Evolutionary conservation across 2,329 filamentous ascomycete genomes (phyloP).

Genomic region (Lecanicillium sp.): DNA sequence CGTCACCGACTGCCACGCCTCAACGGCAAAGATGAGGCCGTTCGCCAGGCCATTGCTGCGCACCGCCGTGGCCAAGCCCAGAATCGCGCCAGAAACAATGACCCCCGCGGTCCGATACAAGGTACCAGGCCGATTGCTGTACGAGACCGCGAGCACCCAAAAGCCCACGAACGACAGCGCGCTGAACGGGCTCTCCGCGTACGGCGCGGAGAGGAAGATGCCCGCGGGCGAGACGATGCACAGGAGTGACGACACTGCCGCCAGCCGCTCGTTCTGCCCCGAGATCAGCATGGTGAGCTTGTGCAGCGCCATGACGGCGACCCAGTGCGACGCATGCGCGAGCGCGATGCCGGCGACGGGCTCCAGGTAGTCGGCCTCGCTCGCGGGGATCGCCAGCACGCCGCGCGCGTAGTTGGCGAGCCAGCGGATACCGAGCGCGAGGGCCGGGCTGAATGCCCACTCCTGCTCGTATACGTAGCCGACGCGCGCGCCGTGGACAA

Average conservation of each 20-base stretch:
- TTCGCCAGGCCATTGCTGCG: conserved; percentile 84
- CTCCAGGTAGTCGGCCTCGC: conserved; percentile 25
- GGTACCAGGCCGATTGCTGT: conserved; percentile 22
- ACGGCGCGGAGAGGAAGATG: conserved; percentile 82
- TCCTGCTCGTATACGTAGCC: conserved; percentile 75
- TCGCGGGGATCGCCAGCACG: conserved; percentile 19
- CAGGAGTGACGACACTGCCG: conserved; percentile 64
- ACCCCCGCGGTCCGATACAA: conserved; percentile 42
- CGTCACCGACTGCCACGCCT: conserved; percentile 37
- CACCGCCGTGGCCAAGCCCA: conserved; percentile 67
- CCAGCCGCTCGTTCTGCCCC: conserved; percentile 38
- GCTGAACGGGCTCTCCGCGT: conserved; percentile 74
- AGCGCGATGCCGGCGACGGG: conserved; percentile 56
- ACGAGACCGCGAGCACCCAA: conserved; percentile 56
- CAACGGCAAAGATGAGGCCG: conserved; percentile 67
- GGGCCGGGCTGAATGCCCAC: conserved; percentile 65
- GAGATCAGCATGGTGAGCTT: conserved; percentile 55
- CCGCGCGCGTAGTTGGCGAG: conserved; percentile 26
- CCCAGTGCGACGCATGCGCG: conserved; percentile 68
- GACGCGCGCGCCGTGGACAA: conserved; percentile 52
- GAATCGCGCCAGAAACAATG: conserved; percentile 58
- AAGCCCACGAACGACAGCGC: conserved; percentile 70
- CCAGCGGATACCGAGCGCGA: conserved; percentile 38
- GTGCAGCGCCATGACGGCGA: conserved; percentile 69
- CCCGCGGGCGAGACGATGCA: conserved; percentile 85